These are phyloP conservation scores for Globomyces pollinis-pini DNA, from an alignment of 192 early-diverging fungal genomes.

Conservation along the genomic window DNA sequence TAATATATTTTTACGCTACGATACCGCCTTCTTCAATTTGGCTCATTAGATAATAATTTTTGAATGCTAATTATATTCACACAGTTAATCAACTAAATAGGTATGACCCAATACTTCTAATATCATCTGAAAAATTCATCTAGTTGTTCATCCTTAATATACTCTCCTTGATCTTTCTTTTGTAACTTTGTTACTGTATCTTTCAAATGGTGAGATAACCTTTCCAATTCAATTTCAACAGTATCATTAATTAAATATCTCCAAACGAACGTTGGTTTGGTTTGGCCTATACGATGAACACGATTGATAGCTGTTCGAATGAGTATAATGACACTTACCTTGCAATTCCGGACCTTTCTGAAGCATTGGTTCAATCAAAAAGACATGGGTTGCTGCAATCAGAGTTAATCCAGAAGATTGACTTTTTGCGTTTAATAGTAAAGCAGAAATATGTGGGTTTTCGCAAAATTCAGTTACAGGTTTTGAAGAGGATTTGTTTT, in stretches of 20 bases:
- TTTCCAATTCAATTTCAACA: conserved; percentile 36
- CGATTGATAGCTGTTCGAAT: conserved; percentile 34
- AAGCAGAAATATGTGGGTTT: conserved; percentile 22
- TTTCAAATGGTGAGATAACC: too few species aligned
- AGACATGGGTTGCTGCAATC: conserved; percentile 42
- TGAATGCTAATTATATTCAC: too few species aligned
- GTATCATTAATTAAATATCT: conserved; percentile 36
- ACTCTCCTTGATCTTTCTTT: too few species aligned
- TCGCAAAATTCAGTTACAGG: conserved; percentile 22
- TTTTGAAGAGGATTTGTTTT: conserved; percentile 9
- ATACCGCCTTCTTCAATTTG: too few species aligned
- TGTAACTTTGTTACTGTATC: too few species aligned
- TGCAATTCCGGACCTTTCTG: conserved; percentile 36
- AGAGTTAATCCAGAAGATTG: conserved; percentile 47
- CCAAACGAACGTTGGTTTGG: conserved; percentile 37
- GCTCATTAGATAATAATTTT: too few species aligned
- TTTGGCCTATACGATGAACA: conserved; percentile 47
- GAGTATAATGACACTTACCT: not conserved
- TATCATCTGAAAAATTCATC: too few species aligned
- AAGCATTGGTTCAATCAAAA: conserved; percentile 47
- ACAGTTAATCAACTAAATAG: too few species aligned
- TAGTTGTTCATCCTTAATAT: too few species aligned
- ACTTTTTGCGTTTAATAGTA: conserved; percentile 43
- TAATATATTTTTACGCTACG: too few species aligned
- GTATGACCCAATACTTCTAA: too few species aligned